phyloP scores from a whole-genome alignment of 768 basidiomycete genomes.

The Lenzites betulinus region DNA sequence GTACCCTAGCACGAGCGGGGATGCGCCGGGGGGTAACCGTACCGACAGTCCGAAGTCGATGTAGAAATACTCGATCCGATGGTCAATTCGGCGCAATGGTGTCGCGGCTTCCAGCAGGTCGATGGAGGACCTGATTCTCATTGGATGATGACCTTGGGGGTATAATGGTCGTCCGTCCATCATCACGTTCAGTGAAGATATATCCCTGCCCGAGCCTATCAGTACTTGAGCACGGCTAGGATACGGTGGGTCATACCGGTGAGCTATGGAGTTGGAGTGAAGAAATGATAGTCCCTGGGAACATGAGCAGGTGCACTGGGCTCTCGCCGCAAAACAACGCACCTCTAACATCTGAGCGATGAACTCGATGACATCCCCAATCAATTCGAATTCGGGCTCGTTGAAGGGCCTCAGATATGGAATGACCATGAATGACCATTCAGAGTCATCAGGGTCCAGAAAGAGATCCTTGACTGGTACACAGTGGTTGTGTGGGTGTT shows the following conservation, averaged over 20 bases:
- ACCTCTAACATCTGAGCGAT: slow-evolving; percentile 8
- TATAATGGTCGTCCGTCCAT: slow-evolving; percentile 24
- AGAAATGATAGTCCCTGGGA: slow-evolving; percentile 21
- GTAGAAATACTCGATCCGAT: slow-evolving; percentile 34
- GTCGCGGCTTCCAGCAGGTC: slow-evolving; percentile 35
- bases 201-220: slow-evolving; percentile 5
- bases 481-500: slow-evolving; percentile 20
- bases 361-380: slow-evolving; percentile 22
- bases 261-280: slow-evolving; percentile 18
- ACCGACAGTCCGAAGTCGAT: slow-evolving; percentile 26
- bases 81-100: slow-evolving; percentile 35
- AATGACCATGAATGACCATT: slow-evolving; percentile 21
- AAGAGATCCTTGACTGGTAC: slow-evolving; percentile 20
- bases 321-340: not conserved
- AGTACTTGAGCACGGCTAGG: not conserved
- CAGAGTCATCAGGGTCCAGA: slow-evolving; percentile 6
- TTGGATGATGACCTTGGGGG: slow-evolving; percentile 23
- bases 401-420: slow-evolving; percentile 20
- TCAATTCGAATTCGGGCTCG: slow-evolving; percentile 10
- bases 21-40: slow-evolving; percentile 19
- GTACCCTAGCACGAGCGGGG: slow-evolving; percentile 9
- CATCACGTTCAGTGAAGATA: slow-evolving; percentile 22
- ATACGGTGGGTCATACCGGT: slow-evolving; percentile 10
- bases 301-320: not conserved
- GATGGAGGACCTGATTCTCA: slow-evolving; percentile 32